A percentile compares a stretch with the other conserved stretches of the same genome.
Evolutionary conservation across 2,329 filamentous ascomycete species (phyloP).

Genomic region (Diaporthe sp.): DNA sequence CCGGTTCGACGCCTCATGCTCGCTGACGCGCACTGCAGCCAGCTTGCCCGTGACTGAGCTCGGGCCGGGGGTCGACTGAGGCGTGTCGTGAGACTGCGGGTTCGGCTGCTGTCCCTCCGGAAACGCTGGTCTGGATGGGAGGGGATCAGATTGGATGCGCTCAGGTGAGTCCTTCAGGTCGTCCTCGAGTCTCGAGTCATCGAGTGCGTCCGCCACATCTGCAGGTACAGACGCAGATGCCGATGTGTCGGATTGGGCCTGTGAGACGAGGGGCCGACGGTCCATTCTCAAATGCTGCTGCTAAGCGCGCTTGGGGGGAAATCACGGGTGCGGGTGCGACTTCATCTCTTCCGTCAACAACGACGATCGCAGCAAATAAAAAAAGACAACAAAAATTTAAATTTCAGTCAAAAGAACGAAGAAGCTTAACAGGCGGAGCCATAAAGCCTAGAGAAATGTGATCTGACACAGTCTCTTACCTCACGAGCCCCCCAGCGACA

Average conservation of each 20-base stretch:
- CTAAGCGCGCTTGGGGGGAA: conserved; percentile 3
- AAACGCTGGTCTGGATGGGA: conserved; percentile 13
- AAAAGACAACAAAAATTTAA: background rate
- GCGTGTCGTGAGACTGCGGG: background rate
- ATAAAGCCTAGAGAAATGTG: background rate
- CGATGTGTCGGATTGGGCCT: conserved; percentile 15
- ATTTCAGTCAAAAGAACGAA: background rate
- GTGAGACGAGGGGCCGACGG: conserved; percentile 6
- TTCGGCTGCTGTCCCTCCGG: background rate
- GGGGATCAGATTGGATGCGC: conserved; percentile 27
- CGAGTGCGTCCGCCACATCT: conserved; percentile 26
- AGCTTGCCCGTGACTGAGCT: conserved; percentile 17
- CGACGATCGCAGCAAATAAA: background rate
- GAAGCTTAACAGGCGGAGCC: background rate
- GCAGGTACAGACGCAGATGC: conserved; percentile 1
- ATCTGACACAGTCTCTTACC: background rate
- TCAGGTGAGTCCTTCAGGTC: conserved; percentile 24
- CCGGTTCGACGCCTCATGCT: conserved; percentile 38
- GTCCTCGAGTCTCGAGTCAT: conserved; percentile 27
- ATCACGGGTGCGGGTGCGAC: background rate
- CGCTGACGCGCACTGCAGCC: conserved; percentile 28
- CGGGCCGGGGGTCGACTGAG: background rate
- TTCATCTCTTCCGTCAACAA: conserved; percentile 9
- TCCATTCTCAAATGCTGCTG: conserved; percentile 26
- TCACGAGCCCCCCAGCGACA: background rate